These are phyloP conservation scores for Lagenaria siceraria DNA, from an alignment of 306 rosid species.

Conservation along the genomic window DNA sequence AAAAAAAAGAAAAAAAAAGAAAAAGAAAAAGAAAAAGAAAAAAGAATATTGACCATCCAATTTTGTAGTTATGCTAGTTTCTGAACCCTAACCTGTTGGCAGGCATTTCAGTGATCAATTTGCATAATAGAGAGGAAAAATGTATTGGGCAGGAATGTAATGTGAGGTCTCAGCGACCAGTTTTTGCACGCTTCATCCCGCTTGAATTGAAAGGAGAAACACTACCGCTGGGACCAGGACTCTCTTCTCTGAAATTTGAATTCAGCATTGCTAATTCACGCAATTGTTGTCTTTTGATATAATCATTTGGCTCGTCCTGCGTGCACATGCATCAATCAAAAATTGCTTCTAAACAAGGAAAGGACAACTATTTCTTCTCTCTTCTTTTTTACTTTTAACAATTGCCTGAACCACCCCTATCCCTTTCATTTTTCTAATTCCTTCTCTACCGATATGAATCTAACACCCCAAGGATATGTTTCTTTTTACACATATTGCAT, in stretches of 20 bases:
- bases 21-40: neutral
- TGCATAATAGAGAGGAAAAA: neutral
- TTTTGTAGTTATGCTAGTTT: neutral
- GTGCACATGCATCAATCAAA: neutral
- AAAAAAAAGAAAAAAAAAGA: neutral
- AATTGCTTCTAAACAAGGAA: too few relatives aligned
- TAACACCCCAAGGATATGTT: neutral
- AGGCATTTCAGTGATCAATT: neutral
- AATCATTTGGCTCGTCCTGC: slow-evolving; percentile 93
- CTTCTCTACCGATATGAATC: neutral
- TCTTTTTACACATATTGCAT: neutral
- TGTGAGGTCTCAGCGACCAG: slow-evolving; percentile 46
- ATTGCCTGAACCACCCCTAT: neutral
- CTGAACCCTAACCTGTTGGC: neutral
- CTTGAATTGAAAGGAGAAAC: slow-evolving; percentile 91
- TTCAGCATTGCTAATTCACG: slow-evolving; percentile 83
- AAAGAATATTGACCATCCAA: slow-evolving; percentile 9
- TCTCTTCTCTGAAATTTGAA: slow-evolving; percentile 81
- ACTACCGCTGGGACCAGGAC: slow-evolving; percentile 82
- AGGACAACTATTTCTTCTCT: neutral
- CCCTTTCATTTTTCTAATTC: neutral
- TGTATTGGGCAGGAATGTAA: neutral
- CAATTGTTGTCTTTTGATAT: slow-evolving; percentile 77
- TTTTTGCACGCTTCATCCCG: slow-evolving; percentile 91
- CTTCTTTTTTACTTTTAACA: neutral